phyloP scores from a whole-genome alignment of 441 rosid genomes.

The Francoa sonchifolia region DNA sequence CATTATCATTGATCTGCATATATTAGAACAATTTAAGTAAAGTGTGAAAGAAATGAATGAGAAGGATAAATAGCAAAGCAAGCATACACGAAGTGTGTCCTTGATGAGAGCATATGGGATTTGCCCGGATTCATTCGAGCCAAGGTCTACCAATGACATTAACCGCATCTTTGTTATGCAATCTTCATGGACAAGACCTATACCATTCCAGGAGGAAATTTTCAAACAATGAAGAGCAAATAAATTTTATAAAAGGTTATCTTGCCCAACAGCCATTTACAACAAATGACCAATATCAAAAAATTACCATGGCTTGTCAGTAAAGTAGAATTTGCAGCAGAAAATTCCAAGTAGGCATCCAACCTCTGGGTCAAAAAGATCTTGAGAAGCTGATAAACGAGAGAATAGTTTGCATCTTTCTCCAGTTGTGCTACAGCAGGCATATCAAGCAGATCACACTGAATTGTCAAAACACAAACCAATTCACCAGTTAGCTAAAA shows the following conservation, averaged over 20 bases:
- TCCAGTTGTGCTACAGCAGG: constrained; percentile 80
- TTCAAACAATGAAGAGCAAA: background rate
- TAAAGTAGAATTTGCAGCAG: constrained; percentile 50
- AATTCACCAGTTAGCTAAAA: background rate
- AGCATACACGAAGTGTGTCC: constrained; percentile 61
- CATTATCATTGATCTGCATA: constrained; percentile 57
- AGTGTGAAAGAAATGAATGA: background rate
- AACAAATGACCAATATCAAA: background rate
- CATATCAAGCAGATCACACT: constrained; percentile 91
- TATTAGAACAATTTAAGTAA: background rate
- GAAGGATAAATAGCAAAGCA: constrained; percentile 3
- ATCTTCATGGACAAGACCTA: constrained; percentile 91
- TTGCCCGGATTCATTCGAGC: constrained; percentile 58
- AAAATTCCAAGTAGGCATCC: constrained; percentile 69
- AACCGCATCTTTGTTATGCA: constrained; percentile 84
- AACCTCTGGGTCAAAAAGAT: constrained; percentile 76
- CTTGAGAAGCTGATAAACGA: constrained; percentile 70
- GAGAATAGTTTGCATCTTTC: constrained; percentile 57
- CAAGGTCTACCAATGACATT: constrained; percentile 83
- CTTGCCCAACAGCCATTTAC: background rate
- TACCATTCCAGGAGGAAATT: constrained; percentile 6
- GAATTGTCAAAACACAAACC: constrained; percentile 20
- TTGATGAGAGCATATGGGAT: constrained; percentile 59
- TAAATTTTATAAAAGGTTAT: background rate
- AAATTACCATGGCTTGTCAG: constrained; percentile 61